Evolutionary conservation across 768 basidiomycete genomes (phyloP), one percentile per base, ranked within the genome.

Genomic region (Auricularia sp.): DNA sequence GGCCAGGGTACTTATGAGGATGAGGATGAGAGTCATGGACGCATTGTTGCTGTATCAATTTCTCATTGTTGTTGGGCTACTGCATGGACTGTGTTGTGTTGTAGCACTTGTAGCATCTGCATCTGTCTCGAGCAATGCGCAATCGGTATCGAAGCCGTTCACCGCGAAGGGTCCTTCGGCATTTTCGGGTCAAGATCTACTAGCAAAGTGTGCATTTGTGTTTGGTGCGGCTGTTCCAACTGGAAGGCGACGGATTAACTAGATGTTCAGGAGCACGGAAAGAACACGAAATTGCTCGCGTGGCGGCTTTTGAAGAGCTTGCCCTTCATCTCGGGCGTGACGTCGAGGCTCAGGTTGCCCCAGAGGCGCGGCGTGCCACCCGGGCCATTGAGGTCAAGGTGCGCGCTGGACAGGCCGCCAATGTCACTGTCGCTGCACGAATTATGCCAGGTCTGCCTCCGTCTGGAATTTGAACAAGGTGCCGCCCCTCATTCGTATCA

Each of bases 401-500:
- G 73, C n/a, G 86, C 88, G 0, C 88, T 86, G 3, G 91, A 90
- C 33, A 82, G 82, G 33, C 94, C 91, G 5, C 95, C 94, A 54
- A 95, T 88, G 75, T 98, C 96, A 0, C 80, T 80, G 74, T 98
- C 96, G 68, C 88, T 92, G 3, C 95, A 87, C 90, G 67, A 86
- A 87, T n/a, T 83, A 77, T 3, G 79, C 68, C 61, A 92, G 70
- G 67, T 89, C 85, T 29, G 82, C 78, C 18, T 70, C 76, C 0
- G 83, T 79, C 69, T 87, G 85, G 74, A 94, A 83, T 6, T 80
- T 79, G 71, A 85, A 85, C 62, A 94, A 80, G 0, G 84, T 82
- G 64, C 81, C 29, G 29, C 29, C 29, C 29, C 29, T 29, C 29
- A 29, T 29, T 29, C 29, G 29, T 29, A 29, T 29, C 29, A 29